Evolutionary conservation across 1,284 basidiomycete genomes (phyloP), one percentile per base, ranked within the genome.

Genomic region (Rhodofomes roseus): DNA sequence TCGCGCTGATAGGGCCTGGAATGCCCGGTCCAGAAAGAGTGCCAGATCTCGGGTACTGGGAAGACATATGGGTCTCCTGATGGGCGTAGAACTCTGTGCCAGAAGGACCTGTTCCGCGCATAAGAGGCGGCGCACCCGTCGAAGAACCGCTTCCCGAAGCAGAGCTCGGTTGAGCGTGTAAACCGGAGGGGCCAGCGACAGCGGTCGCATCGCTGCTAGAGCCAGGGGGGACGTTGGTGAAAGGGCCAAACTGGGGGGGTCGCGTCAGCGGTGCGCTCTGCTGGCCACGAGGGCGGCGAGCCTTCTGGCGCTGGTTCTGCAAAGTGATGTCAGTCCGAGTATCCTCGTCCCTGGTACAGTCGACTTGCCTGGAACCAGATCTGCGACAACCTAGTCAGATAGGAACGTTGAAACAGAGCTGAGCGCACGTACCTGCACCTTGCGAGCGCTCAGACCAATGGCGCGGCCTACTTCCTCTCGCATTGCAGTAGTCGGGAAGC

Each of bases 401-500:
- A 18, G 20, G 51, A 14, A 55, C 20, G 58, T 62, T 60, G 37
- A 18, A 56, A 60, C 34, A 52, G 43, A 36, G 53, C 16, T 57
- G 8, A 40, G 31, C 40, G 20, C 25, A 78, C 87, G 68, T 66
- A 91, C 91, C 84, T 93, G 91, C 12, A 93, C 91, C 77, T 93
- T 90, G 41, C 91, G 83, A 54, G 91, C 90, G 70, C 89, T 92
- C 66, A 93, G 76, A 27, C 90, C 92, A 62, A 93, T 93, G 34
- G 89, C 81, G 40, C 87, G 83, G 11, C 91, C 91, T 36, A 93
- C 89, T 65, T 93, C 88, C 74, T 93, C 91, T 55, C 91, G 83
- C 81, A 90, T 85, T 20, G 89, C 86, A 2, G 91, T 93, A 4
- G 90, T 90, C 2, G 91, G 91, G 73, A 93, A 93, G 36, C 90